Conservation (phyloP, 1,139 yeast species). For the Kluyveromyces marxianus region DNA sequence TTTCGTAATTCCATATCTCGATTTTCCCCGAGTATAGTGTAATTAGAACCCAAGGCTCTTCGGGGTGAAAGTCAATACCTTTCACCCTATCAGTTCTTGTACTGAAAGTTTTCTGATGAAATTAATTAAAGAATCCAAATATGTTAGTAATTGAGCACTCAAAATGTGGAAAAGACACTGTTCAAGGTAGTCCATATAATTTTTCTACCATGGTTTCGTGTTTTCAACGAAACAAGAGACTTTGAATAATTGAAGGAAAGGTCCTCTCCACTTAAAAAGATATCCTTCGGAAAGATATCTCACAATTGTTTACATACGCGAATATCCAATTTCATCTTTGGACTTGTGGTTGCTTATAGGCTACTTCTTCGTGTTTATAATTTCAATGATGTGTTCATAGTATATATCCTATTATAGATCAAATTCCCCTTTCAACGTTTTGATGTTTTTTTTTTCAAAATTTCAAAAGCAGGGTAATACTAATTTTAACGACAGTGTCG, state of each 20-base stretch:
- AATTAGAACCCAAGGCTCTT: slow-evolving; percentile 92
- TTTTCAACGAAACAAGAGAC: not conserved
- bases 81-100: slow-evolving; percentile 86
- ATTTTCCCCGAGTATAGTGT: slow-evolving; percentile 75
- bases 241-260: not conserved
- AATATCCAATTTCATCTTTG: slow-evolving; percentile 26
- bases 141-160: slow-evolving; percentile 1
- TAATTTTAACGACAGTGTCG: not conserved
- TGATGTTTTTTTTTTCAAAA: not conserved
- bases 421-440: slow-evolving; percentile 6
- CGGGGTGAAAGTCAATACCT: slow-evolving; percentile 96
- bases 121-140: not conserved
- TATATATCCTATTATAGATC: not conserved
- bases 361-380: not conserved
- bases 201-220: not conserved
- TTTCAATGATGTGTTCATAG: slow-evolving; percentile 1
- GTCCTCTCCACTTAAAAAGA: too few species aligned
- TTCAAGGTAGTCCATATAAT: too few species aligned
- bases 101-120: slow-evolving; percentile 25
- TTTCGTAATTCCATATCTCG: slow-evolving; percentile 91
- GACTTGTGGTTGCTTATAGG: not conserved
- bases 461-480: not conserved
- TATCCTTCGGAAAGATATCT: not conserved
- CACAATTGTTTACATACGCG: slow-evolving; percentile 18
- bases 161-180: too few species aligned